Conservation (phyloP, 2,329 filamentous ascomycete genomes). For the Pyrenophora teres region DNA sequence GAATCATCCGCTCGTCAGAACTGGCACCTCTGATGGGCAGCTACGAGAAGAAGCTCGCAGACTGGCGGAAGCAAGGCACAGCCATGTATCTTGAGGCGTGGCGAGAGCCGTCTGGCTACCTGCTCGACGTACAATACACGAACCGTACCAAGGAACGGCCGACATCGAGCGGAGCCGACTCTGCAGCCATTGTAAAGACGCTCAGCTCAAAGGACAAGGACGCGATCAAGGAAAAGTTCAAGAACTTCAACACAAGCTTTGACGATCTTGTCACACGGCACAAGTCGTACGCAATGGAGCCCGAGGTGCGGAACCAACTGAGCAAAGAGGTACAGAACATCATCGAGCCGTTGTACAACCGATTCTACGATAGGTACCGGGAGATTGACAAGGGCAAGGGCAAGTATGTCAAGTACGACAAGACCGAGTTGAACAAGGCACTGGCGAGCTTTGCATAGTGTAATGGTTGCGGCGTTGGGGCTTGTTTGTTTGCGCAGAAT, state of each 20-base stretch:
- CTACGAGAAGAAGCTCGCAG: conserved; percentile 71
- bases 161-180: conserved; percentile 68
- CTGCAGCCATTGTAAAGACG: conserved; percentile 79
- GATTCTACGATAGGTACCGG: conserved; percentile 97
- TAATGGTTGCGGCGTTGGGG: conserved; percentile 24
- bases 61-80: conserved; percentile 85
- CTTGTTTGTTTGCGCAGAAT: conserved; percentile 34
- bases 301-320: conserved; percentile 80
- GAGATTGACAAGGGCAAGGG: conserved; percentile 97
- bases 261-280: conserved; percentile 86
- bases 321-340: conserved; percentile 85
- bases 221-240: conserved; percentile 94
- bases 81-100: conserved; percentile 83
- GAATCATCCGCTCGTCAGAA: conserved; percentile 81
- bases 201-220: conserved; percentile 92
- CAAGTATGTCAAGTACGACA: conserved; percentile 98
- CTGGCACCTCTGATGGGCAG: conserved; percentile 70
- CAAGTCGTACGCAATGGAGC: conserved; percentile 85
- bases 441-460: conserved; percentile 54
- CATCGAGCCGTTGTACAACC: conserved; percentile 89
- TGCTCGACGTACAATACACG: conserved; percentile 91
- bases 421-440: conserved; percentile 72
- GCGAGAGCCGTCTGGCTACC: conserved; percentile 81
- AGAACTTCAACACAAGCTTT: conserved; percentile 85
- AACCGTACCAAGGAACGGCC: conserved; percentile 70